Percentiles rank a stretch among this genome's conserved stretches.
Evolutionary conservation across 1,284 basidiomycete species (phyloP).

Genomic region (Ceratobasidium sp.): DNA sequence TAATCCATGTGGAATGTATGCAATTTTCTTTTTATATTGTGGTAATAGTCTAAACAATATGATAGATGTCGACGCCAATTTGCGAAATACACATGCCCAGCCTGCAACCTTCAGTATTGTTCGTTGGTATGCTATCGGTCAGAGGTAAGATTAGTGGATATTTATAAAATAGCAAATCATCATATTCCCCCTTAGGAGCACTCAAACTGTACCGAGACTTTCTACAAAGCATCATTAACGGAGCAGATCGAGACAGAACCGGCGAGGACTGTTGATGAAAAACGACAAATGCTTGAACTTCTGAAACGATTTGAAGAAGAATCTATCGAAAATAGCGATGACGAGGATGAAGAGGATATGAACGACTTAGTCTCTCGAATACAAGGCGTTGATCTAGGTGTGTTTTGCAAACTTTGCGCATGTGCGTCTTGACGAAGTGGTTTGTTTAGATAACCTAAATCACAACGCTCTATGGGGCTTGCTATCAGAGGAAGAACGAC

Average conservation of each 20-base stretch:
- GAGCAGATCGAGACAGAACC: slow-evolving; percentile 66
- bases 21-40: background rate
- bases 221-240: slow-evolving; percentile 77
- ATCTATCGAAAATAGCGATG: slow-evolving; percentile 47
- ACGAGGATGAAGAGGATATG: slow-evolving; percentile 54
- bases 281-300: slow-evolving; percentile 69
- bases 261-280: slow-evolving; percentile 64
- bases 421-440: too few relatives aligned
- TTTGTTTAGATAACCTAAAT: slow-evolving; percentile 62
- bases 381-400: slow-evolving; percentile 70
- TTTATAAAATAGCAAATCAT: background rate
- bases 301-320: slow-evolving; percentile 77
- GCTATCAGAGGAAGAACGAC: slow-evolving; percentile 67
- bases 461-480: slow-evolving; percentile 71
- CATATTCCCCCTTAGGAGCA: slow-evolving; percentile 60
- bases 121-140: slow-evolving; percentile 80
- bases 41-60: background rate
- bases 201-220: slow-evolving; percentile 75
- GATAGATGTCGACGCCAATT: slow-evolving; percentile 76
- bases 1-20: slow-evolving; percentile 42
- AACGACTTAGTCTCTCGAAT: slow-evolving; percentile 66
- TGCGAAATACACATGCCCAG: slow-evolving; percentile 80
- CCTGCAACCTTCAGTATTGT: slow-evolving; percentile 82
- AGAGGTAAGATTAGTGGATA: slow-evolving; percentile 57
- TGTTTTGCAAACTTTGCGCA: slow-evolving; percentile 46